Base-by-base conservation (phyloP, 2,329 filamentous ascomycete species). In the Colletotrichum sp. region DNA sequence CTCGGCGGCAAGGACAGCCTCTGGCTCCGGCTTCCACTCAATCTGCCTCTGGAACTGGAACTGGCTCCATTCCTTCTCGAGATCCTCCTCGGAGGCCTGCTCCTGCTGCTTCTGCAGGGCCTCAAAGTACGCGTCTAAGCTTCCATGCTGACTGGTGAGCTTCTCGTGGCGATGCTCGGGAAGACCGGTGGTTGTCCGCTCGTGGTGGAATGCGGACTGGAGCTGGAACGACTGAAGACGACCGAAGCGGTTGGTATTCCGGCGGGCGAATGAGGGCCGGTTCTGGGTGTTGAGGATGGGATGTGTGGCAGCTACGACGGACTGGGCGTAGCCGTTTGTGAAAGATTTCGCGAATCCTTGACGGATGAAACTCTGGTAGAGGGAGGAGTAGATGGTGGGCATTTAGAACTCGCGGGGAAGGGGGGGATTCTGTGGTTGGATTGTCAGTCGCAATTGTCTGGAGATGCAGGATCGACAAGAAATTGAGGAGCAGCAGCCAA, bases 301-400 rank as follows among this genome's bases (percentile, higher is more conserved):
- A 78, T 98, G 96, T 79, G 95, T 95, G 82, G 96, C 96, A 83
- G 97, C 97, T 88, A 99, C 96, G 87, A 99, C 94, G 78, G 96
- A 98, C 86, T 99, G 96, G 82, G 96, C 96, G 91, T 98, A 99
- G 88, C 96, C 96, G 92, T 99, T 95, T 86, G 95, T 96, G 86
- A 99, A 94, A 83, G 96, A 96, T 90, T 99, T 99, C 84, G 95
- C 93, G 88, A 98, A 94, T 94, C 95, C 96, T 91, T 96, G 95
- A 90, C 97, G 96, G 92, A 98, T 95, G 90, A 99, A 95, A 90
- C 91, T 93, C 88, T 92, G 90, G 87, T 92, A 93, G 79, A 93
- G 88, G 83, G 90, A 91, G 78, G 91, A 93, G 86, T 93, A 93
- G 83, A 93, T 92, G 85, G 90, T 89, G 87, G 92, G 92, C 96